Conservation (phyloP, 1,139 yeast genomes). For the Taphrina confusa region DNA sequence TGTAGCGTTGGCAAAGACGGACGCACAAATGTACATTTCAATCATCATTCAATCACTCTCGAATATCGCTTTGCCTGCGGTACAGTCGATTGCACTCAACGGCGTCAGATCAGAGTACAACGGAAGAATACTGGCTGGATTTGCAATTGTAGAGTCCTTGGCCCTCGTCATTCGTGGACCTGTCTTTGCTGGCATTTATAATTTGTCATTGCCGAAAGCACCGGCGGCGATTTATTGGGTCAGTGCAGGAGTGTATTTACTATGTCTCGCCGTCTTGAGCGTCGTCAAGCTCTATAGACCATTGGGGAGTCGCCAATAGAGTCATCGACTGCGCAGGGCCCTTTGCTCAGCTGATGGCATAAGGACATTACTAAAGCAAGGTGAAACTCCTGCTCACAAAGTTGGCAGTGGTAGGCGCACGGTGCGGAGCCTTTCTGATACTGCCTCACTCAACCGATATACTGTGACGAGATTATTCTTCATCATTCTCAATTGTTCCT, state of each 20-base stretch:
- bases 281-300: constrained; percentile 34
- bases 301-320: constrained; percentile 4
- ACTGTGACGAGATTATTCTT: no score
- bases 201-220: constrained; percentile 20
- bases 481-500: no score
- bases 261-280: constrained; percentile 24
- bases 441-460: no score
- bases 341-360: no score
- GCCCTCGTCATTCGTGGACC: constrained; percentile 36
- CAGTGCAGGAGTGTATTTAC: constrained; percentile 27
- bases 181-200: constrained; percentile 34
- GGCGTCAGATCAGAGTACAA: constrained; percentile 36
- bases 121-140: constrained; percentile 36
- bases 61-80: constrained; percentile 36
- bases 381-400: no score
- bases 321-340: no score
- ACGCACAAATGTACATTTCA: constrained; percentile 24
- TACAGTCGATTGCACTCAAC: constrained; percentile 35
- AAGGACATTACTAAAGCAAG: no score
- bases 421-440: no score
- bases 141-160: constrained; percentile 36
- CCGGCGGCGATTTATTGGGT: constrained; percentile 30
- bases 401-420: no score
- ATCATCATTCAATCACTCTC: constrained; percentile 34
- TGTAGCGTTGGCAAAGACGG: constrained; percentile 31